Evolutionary conservation across 2,329 filamentous ascomycete genomes (phyloP), one percentile per base, ranked within the genome.

Genomic region (Apiospora phragmitis): DNA sequence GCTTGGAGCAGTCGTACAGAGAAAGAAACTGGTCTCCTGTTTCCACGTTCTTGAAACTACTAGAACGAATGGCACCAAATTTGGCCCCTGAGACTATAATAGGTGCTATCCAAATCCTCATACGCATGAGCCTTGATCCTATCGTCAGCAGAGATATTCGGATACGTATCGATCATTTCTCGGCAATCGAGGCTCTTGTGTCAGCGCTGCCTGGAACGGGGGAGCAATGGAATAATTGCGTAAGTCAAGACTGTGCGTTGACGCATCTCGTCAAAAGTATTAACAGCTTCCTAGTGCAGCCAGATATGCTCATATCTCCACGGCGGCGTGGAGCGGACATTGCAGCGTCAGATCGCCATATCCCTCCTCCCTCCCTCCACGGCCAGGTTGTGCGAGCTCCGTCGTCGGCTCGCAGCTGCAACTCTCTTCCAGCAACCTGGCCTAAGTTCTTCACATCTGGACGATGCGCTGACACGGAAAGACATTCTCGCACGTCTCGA

Each of bases 351-450:
- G 69, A 87, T 89, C 62, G 82, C 91, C 5, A 82, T 94, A 14
- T 81, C 85, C 24, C 85, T 86, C 59, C 84, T 95, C 21, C 89
- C 92, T 0, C 81, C 87, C 12, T 83, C 82, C 7, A 85, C 83
- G 4, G 75, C 83, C 0, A 80, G 80, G 21, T 80, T 88, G 1
- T 87, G 91, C 72, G 87, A 91, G 45, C 82, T 95, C 38, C 87
- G 91, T 42, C 86, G 91, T 14, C 85, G 91, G 43, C 84, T 96
- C 9, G 92, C 93, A 3, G 82, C 91, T 6, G 86, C 87, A 1
- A 91, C 89, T 73, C 84, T 93, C 73, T 88, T 93, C 72, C 78
- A 84, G 41, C 84, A 90, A 73, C 75, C 83, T 0, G 73, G 79
- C 0, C 80, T 86, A 1, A 81, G 83, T 11, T 78, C 80, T 38